Evolutionary conservation across 2,329 filamentous ascomycete genomes (phyloP), one percentile per base, ranked within the genome.

Genomic region (Fusarium annulatum): DNA sequence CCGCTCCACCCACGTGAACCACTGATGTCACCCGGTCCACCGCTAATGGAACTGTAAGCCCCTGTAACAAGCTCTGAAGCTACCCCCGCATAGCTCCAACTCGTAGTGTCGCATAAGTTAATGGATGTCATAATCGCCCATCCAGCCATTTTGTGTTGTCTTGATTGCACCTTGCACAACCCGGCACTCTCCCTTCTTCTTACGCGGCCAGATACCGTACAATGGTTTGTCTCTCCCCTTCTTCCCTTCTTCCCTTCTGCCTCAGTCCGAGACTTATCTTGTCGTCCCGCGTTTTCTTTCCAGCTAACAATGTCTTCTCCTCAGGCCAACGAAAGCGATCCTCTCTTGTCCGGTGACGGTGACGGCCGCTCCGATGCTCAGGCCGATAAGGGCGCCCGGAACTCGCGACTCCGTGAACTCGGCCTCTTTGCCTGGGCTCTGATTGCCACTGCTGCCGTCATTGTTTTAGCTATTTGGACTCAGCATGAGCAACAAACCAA

Each of bases 371-470:
- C 81, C 71, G 78, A 81, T 69, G 69, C 56, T 63, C 69, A 63
- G 26, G 61, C 72, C 56, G 70, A 76, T 39, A 78, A 75, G 41
- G 42, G 69, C 41, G 61, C 65, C 15, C 79, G 83, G 52, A 77
- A 81, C 46, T 79, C 79, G 67, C 88, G 89, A 81, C 81, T 88
- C 63, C 90, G 93, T 70, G 94, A 98, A 80, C 82, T 93, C 59
- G 88, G 92, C 30, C 84, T 97, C 71, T 95, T 97, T 80, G 83
- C 88, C 55, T 97, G 95, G 95, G 94, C 95, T 9, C 82, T 96
- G 21, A 77, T 96, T 30, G 94, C 95, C 23, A 97, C 95, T 0
- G 89, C 91, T 11, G 89, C 89, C 51, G 91, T 97, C 58, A 90
- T 97, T 74, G 85, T 97, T 38, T 87, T 97, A 26, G 93, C 93